These are phyloP conservation scores for Pythium sukuiense DNA, from an alignment of 352 stramenopile species.

Conservation along the genomic window DNA sequence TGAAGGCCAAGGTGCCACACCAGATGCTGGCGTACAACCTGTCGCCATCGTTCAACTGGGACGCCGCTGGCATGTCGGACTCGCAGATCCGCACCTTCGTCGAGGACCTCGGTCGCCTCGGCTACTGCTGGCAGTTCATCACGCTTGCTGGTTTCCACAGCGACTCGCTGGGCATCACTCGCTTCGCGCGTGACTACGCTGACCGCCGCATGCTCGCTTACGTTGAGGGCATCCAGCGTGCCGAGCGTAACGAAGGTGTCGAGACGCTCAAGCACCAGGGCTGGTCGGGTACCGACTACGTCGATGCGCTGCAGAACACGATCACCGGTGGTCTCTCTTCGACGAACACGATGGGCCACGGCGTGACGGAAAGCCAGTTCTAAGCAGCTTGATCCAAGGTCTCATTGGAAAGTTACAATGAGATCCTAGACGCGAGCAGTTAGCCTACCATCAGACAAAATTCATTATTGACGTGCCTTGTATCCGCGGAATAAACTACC, in stretches of 20 bases:
- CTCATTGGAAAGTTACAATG: background rate
- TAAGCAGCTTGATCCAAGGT: constrained; percentile 32
- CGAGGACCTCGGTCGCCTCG: constrained; percentile 93
- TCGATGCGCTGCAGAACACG: constrained; percentile 96
- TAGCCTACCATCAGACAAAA: constrained; percentile 8
- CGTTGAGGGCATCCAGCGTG: constrained; percentile 95
- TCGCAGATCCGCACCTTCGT: constrained; percentile 94
- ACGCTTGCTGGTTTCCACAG: constrained; percentile 98
- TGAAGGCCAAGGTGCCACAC: constrained; percentile 91
- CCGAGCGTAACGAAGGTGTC: constrained; percentile 93
- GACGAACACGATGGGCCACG: constrained; percentile 97
- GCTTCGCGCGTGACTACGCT: constrained; percentile 93
- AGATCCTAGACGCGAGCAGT: background rate
- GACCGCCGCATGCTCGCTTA: constrained; percentile 94
- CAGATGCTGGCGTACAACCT: constrained; percentile 99
- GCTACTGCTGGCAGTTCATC: constrained; percentile 99
- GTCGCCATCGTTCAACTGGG: constrained; percentile 99
- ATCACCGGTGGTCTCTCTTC: constrained; percentile 94
- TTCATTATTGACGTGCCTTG: constrained; percentile 19
- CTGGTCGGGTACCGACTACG: constrained; percentile 96
- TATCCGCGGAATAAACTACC: constrained; percentile 13
- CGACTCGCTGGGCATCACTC: constrained; percentile 95
- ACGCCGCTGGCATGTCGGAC: constrained; percentile 95
- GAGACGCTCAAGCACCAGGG: constrained; percentile 98
- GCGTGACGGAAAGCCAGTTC: constrained; percentile 98